These are phyloP conservation scores for Pisolithus sp. DNA, from an alignment of 768 basidiomycete species.

Conservation along the genomic window DNA sequence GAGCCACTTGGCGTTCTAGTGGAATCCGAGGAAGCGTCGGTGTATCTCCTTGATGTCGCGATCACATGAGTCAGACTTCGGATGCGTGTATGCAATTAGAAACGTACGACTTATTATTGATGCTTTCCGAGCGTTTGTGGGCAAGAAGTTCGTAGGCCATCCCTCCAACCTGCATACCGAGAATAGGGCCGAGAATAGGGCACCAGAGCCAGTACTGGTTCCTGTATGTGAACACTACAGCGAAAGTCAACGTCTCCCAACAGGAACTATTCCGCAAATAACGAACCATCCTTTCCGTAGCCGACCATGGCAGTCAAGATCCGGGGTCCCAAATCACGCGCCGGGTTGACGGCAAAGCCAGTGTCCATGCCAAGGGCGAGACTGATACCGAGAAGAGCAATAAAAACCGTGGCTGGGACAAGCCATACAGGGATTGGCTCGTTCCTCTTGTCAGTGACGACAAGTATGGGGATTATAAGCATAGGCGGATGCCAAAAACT, in stretches of 20 bases:
- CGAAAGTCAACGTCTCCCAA: not conserved
- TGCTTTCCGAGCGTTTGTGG: slow-evolving; percentile 49
- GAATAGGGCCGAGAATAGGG: slow-evolving; percentile 51
- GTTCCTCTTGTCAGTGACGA: slow-evolving; percentile 49
- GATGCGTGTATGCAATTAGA: too few species aligned
- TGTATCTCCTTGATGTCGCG: too few species aligned
- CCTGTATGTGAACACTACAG: slow-evolving; percentile 20
- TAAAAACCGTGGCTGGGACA: slow-evolving; percentile 48
- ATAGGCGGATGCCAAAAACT: slow-evolving; percentile 55
- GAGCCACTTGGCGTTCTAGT: not conserved
- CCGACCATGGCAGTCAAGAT: slow-evolving; percentile 66
- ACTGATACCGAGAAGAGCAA: slow-evolving; percentile 55
- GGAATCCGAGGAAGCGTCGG: too few species aligned
- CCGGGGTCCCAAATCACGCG: slow-evolving; percentile 67
- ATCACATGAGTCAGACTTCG: not conserved
- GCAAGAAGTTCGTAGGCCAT: slow-evolving; percentile 54
- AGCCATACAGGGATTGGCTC: slow-evolving; percentile 43
- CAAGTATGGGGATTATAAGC: slow-evolving; percentile 48
- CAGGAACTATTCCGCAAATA: slow-evolving; percentile 12
- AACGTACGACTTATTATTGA: slow-evolving; percentile 47
- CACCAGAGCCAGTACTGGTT: slow-evolving; percentile 76
- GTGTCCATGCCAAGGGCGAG: slow-evolving; percentile 58
- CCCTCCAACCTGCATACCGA: slow-evolving; percentile 50
- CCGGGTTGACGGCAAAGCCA: slow-evolving; percentile 61
- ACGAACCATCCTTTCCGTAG: slow-evolving; percentile 47